phyloP scores from a whole-genome alignment of 1,284 basidiomycete species.

The Calocybe gambosa region DNA sequence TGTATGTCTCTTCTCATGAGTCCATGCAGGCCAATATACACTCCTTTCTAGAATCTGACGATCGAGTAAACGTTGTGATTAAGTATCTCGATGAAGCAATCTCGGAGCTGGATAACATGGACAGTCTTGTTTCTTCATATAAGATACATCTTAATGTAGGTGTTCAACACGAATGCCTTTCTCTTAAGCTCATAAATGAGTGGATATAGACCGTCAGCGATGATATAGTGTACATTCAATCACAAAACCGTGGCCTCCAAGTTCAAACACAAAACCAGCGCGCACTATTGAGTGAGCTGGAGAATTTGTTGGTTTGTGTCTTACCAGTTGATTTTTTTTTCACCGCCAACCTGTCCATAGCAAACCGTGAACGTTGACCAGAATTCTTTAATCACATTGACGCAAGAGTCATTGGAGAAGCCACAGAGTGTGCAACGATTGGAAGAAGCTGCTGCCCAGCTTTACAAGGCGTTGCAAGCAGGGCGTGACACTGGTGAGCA shows the following conservation, averaged over 20 bases:
- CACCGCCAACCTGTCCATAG: constrained; percentile 31
- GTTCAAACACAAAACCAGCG: constrained; percentile 97
- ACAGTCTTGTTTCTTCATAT: constrained; percentile 81
- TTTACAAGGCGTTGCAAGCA: constrained; percentile 95
- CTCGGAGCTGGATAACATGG: constrained; percentile 81
- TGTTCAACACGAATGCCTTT: not conserved
- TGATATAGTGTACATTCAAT: constrained; percentile 94
- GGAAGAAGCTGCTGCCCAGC: constrained; percentile 77
- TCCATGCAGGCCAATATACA: constrained; percentile 83
- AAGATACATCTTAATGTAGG: constrained; percentile 90
- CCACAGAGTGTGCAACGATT: constrained; percentile 68
- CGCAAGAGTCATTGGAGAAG: constrained; percentile 83
- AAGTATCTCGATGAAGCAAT: constrained; percentile 87
- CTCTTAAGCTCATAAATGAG: constrained; percentile 8
- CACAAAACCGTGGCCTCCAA: constrained; percentile 94
- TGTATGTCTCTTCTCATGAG: constrained; percentile 7
- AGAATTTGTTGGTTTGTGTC: constrained; percentile 70
- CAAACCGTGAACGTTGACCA: constrained; percentile 91
- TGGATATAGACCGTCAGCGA: constrained; percentile 76
- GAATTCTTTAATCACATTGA: constrained; percentile 69
- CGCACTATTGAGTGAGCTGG: constrained; percentile 73
- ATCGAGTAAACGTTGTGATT: constrained; percentile 81
- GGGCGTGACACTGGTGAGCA: constrained; percentile 76
- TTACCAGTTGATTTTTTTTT: not conserved
- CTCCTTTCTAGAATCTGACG: constrained; percentile 92